phyloP scores from a whole-genome alignment of 2,329 filamentous ascomycete species.

The Aspergillus quadricinctus region DNA sequence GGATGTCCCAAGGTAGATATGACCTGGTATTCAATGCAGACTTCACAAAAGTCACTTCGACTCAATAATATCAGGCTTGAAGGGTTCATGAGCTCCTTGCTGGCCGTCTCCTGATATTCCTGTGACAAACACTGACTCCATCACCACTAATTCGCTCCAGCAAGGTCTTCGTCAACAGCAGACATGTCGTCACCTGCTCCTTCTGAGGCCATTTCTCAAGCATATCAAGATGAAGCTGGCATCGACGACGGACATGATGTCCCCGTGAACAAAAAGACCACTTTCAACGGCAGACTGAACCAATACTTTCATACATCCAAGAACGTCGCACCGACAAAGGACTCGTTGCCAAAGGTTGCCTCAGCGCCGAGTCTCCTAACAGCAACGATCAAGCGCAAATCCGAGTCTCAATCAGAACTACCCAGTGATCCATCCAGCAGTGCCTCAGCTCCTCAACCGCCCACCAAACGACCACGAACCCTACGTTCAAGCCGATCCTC shows the following conservation, averaged over 20 bases:
- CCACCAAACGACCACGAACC: constrained; percentile 14
- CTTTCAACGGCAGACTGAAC: constrained; percentile 34
- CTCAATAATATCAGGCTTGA: background rate
- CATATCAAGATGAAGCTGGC: background rate
- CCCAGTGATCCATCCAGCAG: background rate
- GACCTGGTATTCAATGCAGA: background rate
- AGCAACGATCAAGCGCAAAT: background rate
- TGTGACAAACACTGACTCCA: background rate
- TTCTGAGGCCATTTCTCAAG: background rate
- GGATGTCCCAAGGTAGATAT: background rate
- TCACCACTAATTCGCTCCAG: background rate
- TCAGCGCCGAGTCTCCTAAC: background rate
- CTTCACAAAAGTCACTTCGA: background rate
- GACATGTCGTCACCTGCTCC: background rate
- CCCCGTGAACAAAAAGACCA: constrained; percentile 31
- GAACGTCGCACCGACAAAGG: background rate
- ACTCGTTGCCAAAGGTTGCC: background rate
- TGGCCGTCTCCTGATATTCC: background rate
- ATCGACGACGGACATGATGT: constrained; percentile 17
- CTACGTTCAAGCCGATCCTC: background rate
- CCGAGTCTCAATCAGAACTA: background rate
- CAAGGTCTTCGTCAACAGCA: background rate
- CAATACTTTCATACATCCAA: constrained; percentile 27
- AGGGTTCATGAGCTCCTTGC: background rate
- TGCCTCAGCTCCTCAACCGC: background rate